These are phyloP conservation scores for Coffea eugenioides DNA, from an alignment of 257 asterid genomes.

Conservation along the genomic window DNA sequence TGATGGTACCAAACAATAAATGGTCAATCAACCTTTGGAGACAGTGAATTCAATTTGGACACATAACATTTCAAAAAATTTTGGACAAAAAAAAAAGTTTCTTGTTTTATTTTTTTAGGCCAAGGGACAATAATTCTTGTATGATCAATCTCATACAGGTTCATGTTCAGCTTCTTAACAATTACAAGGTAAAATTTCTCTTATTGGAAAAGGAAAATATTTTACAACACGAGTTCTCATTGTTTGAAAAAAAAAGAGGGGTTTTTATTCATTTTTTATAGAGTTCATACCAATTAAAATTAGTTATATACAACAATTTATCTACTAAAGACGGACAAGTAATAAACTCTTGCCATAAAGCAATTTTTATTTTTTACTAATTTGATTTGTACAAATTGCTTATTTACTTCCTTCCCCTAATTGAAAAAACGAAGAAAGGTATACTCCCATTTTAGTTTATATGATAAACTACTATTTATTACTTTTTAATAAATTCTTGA, in stretches of 20 bases:
- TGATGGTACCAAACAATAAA: not conserved
- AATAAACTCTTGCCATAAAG: not conserved
- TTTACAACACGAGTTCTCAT: not conserved
- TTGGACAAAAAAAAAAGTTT: not conserved
- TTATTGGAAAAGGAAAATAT: too few species aligned
- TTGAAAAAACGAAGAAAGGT: too few species aligned
- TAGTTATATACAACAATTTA: not conserved
- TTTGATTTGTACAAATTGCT: not conserved
- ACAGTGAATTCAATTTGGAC: not conserved
- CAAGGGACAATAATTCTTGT: too few species aligned
- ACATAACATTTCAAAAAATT: not conserved
- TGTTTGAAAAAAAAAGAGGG: not conserved
- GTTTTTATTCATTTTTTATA: not conserved
- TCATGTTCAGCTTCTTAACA: not conserved
- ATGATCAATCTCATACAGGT: too few species aligned
- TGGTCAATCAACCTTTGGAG: not conserved
- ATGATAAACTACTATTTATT: too few species aligned
- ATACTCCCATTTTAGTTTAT: too few species aligned
- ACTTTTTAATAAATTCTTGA: too few species aligned
- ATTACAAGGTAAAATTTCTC: not conserved
- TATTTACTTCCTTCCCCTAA: not conserved
- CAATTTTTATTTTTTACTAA: not conserved
- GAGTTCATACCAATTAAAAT: too few species aligned
- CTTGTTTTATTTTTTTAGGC: too few species aligned
- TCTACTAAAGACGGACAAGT: not conserved